phyloP scores from a whole-genome alignment of 1,139 yeast genomes.

The Pichia norvegensis region DNA sequence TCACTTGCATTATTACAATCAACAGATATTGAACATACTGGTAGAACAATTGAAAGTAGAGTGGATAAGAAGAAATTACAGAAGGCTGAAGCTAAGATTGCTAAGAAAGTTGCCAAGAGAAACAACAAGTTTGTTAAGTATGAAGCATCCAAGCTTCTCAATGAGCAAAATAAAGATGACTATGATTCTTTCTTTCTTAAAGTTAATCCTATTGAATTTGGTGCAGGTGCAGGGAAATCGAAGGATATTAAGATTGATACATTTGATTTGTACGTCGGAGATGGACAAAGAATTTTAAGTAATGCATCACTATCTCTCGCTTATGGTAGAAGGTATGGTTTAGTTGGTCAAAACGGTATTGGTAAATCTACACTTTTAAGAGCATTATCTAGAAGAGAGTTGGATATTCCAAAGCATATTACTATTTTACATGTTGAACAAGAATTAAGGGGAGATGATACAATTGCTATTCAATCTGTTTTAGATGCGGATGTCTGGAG shows the following conservation, averaged over 20 bases:
- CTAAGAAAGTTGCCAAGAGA: constrained; percentile 92
- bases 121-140: constrained; percentile 80
- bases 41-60: constrained; percentile 84
- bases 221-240: constrained; percentile 86
- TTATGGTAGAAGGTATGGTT: constrained; percentile 91
- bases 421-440: constrained; percentile 96
- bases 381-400: constrained; percentile 89
- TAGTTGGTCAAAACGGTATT: constrained; percentile 98
- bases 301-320: constrained; percentile 84
- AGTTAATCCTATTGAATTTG: constrained; percentile 89
- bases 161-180: constrained; percentile 56
- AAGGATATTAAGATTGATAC: constrained; percentile 91
- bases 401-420: constrained; percentile 88
- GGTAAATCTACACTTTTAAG: constrained; percentile 92
- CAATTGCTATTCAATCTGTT: constrained; percentile 83
- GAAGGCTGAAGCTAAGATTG: constrained; percentile 94
- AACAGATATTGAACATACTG: constrained; percentile 82
- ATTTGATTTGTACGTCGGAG: constrained; percentile 91
- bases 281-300: constrained; percentile 84
- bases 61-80: constrained; percentile 95
- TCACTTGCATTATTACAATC: constrained; percentile 69
- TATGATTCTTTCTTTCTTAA: constrained; percentile 92
- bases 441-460: constrained; percentile 91
- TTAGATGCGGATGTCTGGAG: constrained; percentile 99
- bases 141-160: constrained; percentile 84